phyloP scores from a whole-genome alignment of 371 early-diverging fungal species.

The Lichtheimia ornata region DNA sequence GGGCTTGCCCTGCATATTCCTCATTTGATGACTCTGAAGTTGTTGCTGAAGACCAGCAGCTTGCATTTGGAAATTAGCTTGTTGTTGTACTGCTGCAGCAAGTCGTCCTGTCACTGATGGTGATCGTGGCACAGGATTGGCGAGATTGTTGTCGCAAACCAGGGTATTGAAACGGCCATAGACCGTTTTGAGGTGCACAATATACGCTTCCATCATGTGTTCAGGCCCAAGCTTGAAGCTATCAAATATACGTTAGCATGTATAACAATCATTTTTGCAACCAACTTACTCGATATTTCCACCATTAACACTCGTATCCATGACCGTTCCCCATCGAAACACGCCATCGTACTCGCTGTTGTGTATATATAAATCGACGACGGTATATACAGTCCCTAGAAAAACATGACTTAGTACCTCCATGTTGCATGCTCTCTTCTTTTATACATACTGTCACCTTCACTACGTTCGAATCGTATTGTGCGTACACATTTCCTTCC shows the following conservation, averaged over 20 bases:
- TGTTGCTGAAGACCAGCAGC: constrained; percentile 18
- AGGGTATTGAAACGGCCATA: constrained; percentile 55
- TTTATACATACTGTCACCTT: constrained; percentile 44
- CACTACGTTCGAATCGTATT: constrained; percentile 58
- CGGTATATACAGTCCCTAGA: constrained; percentile 54
- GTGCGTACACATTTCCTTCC: constrained; percentile 60
- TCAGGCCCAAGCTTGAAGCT: constrained; percentile 62
- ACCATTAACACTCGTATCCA: constrained; percentile 58
- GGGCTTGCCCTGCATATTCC: constrained; percentile 34
- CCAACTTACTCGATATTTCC: constrained; percentile 55
- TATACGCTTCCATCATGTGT: constrained; percentile 58
- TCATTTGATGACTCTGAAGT: constrained; percentile 26
- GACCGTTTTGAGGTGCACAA: constrained; percentile 53
- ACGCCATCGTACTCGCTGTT: constrained; percentile 55
- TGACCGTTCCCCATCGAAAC: constrained; percentile 60
- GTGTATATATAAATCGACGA: constrained; percentile 52
- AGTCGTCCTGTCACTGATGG: constrained; percentile 45
- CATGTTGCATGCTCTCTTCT: neutral
- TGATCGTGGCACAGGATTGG: constrained; percentile 49
- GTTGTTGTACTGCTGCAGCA: constrained; percentile 26
- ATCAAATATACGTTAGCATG: neutral
- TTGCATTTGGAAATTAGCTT: constrained; percentile 23
- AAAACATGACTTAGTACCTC: neutral
- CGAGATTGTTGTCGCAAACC: constrained; percentile 53
- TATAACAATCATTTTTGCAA: neutral